Conservation (phyloP, 73 alveolate species). For the Paramecium bursaria region DNA sequence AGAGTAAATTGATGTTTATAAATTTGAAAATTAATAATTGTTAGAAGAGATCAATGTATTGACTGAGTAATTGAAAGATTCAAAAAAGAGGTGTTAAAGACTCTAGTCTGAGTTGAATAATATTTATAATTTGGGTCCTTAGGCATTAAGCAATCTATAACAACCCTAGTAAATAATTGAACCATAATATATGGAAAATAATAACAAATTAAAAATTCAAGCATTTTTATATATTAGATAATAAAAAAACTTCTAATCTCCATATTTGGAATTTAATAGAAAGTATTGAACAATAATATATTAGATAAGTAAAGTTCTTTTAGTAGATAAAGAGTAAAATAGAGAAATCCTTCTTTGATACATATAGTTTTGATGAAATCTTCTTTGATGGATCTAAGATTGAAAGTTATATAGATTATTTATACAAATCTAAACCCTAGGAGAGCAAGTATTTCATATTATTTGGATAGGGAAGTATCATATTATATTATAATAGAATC, state of each 20-base stretch:
- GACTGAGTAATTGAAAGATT: background rate
- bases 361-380: conserved; percentile 43
- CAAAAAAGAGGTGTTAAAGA: background rate
- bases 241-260: background rate
- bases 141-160: background rate
- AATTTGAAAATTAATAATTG: conserved; percentile 9
- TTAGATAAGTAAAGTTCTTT: background rate
- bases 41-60: background rate
- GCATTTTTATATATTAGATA: conserved; percentile 12
- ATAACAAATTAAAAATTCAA: background rate
- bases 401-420: background rate
- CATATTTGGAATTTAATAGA: conserved; percentile 41
- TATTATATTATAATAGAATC: background rate
- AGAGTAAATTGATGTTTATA: conserved; percentile 8
- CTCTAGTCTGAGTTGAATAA: background rate
- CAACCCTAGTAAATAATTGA: no score
- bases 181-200: no score
- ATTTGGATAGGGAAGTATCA: background rate
- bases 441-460: background rate
- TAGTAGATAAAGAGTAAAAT: conserved; percentile 3
- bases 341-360: conserved; percentile 44
- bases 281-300: background rate
- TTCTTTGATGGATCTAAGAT: conserved; percentile 37
- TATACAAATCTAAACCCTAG: background rate
- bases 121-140: conserved; percentile 51